Evolutionary conservation across 2,329 filamentous ascomycete species (phyloP).

Genomic region (Apiospora rasikravindrae): DNA sequence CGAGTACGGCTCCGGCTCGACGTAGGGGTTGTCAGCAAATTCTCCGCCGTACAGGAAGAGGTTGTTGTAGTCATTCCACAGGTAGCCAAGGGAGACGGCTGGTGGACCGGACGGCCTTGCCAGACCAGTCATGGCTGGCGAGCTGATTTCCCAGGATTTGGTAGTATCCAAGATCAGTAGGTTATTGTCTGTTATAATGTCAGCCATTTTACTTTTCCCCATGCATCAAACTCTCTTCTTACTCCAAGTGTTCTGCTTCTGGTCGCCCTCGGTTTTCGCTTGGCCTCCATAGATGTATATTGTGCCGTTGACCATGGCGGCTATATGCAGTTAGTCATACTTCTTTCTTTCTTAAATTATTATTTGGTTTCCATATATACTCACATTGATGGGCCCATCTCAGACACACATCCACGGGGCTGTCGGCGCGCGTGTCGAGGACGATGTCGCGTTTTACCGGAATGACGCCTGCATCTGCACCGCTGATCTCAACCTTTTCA

Average conservation of each 20-base stretch:
- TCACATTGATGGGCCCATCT: conserved; percentile 70
- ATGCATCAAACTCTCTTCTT: conserved; percentile 35
- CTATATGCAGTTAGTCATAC: conserved; percentile 39
- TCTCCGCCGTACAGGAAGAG: conserved; percentile 78
- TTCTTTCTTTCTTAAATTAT: too few relatives aligned
- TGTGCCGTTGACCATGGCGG: conserved; percentile 74
- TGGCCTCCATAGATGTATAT: conserved; percentile 79
- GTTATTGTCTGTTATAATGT: conserved; percentile 63
- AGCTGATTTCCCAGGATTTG: conserved; percentile 71
- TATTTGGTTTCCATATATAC: conserved; percentile 23
- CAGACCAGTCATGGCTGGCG: conserved; percentile 66
- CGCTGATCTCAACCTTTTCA: conserved; percentile 45
- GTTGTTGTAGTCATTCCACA: conserved; percentile 75
- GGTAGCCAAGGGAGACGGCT: conserved; percentile 72
- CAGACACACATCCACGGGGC: conserved; percentile 62
- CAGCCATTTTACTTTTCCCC: neutral
- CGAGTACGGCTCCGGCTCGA: conserved; percentile 62
- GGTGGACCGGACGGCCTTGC: conserved; percentile 72
- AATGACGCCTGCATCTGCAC: conserved; percentile 55
- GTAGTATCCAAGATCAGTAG: conserved; percentile 75
- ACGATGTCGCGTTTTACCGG: conserved; percentile 31
- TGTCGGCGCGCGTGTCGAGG: conserved; percentile 49
- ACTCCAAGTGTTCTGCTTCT: conserved; percentile 73
- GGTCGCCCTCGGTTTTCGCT: conserved; percentile 60
- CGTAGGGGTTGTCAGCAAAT: conserved; percentile 67